Base-by-base conservation (phyloP, 2,329 filamentous ascomycete genomes). In the Daldinia eschscholtzii region DNA sequence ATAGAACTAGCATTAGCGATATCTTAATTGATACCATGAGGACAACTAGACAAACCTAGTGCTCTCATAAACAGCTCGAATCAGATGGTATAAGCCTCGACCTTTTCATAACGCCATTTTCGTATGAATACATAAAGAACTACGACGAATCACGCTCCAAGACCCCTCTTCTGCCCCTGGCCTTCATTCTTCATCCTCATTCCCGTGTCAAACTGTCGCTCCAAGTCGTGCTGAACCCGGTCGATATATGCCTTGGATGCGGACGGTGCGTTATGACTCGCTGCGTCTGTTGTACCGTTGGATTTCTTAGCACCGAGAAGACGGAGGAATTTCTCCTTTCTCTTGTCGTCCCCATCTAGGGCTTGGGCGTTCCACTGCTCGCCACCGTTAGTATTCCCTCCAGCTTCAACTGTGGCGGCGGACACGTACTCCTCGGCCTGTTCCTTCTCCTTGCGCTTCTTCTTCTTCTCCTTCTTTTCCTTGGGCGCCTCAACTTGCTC, bases 271-370 rank as follows among this genome's bases (percentile, higher is more conserved):
- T 39, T 42, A 12, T 72, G 63, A 37, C 30, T 41, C 37, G 69
- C 46, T 2, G 70, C 48, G 10, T 71, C 66, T 1, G 72, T 61
- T 0, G 73, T 64, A 6, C 70, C 75, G 33, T 75, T 77, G 20
- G 80, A 79, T 26, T 79, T 79, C 76, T 85, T 87, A 68, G 83
- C 86, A 20, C 87, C 87, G 3, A 89, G 80, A 1, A 89, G 83
- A 35, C 85, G 81, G 73, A 89, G 77, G 68, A 88, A 89, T 78
- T 89, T 89, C 67, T 80, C 79, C 72, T 88, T 85, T 12, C 87
- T 82, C 56, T 80, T 80, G 18, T 79, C 72, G 23, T 84, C 86
- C 35, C 87, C 87, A 42, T 83, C 83, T 37, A 89, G 80, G 37
- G 80, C 83, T 18, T 80, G 76, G 28, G 88, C 85, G 67, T 87